Evolutionary conservation across 164 flowering plant genomes (phyloP), one percentile per base, ranked within the genome.

Genomic region (Echeveria elegans): DNA sequence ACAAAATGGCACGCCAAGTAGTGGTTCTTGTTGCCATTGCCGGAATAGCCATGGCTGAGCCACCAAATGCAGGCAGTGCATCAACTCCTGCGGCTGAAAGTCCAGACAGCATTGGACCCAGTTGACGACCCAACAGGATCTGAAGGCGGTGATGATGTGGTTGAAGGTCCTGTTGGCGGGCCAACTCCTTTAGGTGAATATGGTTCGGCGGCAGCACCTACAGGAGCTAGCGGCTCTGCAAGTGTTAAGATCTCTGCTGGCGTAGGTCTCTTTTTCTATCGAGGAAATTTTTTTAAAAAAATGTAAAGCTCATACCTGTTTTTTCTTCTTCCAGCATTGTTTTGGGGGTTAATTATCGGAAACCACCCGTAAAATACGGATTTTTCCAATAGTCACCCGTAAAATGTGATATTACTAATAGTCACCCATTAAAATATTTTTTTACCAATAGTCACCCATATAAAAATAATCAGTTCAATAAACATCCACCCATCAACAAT

Each of bases 141-240:
- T 0, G 61, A 29, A 19, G 61, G 61, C 4, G 61, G 6, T 26
- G 61, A 12, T 56, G 61, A n/a, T 56, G 61, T 56, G 61, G 61
- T 56, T 28, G 61, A 56, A 29, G 61, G 61, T 56, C 61, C 61
- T 56, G 61, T 56, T 11, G 61, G 61, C 4, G 32, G 61, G 18
- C 61, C 61, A 11, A 56, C 61, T 28, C 61, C 61, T 26, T 19
- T 56, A 15, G 61, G 61, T 14, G 61, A 56, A 56, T 56, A 56
- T 24, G 60, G 30, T 26, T 11, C 60, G 26, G 60, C 60, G 4
- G 31, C 61, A 26, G 31, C 34, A 56, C 61, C 61, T 56, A 26
- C 61, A 28, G 61, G 34, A 15, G 30, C 61, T 15, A 56, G 61
- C 32, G 61, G 32, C 8, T 18, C 61, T 14, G 19, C 18, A 14